Evolutionary conservation across 352 stramenopile species (phyloP).

Genomic region (Thraustochytrium sp.): DNA sequence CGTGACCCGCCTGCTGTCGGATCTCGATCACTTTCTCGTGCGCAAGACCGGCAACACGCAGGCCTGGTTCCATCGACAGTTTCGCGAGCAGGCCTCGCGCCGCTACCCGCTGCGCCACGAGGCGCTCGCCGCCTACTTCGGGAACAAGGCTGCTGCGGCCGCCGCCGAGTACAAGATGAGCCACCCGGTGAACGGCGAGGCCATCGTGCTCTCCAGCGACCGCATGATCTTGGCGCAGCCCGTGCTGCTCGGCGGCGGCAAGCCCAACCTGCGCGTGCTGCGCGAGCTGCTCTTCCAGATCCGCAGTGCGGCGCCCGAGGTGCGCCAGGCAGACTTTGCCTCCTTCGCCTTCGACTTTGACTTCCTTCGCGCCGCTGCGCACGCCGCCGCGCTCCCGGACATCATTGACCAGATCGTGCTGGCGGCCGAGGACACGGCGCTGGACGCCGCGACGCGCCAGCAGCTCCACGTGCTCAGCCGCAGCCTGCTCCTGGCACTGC

Average conservation of each 20-base stretch:
- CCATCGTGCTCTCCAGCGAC: not conserved
- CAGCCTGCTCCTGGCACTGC: not conserved
- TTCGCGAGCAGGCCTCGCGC: not conserved
- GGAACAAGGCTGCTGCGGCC: not conserved
- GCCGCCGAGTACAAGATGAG: not conserved
- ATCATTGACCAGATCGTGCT: not conserved
- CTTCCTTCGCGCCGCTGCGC: not conserved
- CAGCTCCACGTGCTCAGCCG: not conserved
- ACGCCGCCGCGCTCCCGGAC: not conserved
- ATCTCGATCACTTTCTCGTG: not conserved
- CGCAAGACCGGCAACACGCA: slow-evolving; percentile 2
- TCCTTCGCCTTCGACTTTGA: not conserved
- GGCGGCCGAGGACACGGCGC: not conserved
- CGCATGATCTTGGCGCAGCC: not conserved
- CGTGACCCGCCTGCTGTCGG: not conserved
- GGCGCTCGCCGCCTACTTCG: slow-evolving; percentile 31
- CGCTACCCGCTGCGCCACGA: not conserved
- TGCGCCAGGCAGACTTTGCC: not conserved
- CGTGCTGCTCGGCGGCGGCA: not conserved
- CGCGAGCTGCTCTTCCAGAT: slow-evolving; percentile 8
- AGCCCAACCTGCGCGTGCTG: not conserved
- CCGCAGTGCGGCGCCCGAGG: not conserved
- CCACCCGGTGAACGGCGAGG: not conserved
- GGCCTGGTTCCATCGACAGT: slow-evolving; percentile 34
- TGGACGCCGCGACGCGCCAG: not conserved